A percentile compares a stretch with the other conserved stretches of the same genome.
phyloP scores from a whole-genome alignment of 225 moss, liverwort and hornwort species.

The Bryum argenteum region DNA sequence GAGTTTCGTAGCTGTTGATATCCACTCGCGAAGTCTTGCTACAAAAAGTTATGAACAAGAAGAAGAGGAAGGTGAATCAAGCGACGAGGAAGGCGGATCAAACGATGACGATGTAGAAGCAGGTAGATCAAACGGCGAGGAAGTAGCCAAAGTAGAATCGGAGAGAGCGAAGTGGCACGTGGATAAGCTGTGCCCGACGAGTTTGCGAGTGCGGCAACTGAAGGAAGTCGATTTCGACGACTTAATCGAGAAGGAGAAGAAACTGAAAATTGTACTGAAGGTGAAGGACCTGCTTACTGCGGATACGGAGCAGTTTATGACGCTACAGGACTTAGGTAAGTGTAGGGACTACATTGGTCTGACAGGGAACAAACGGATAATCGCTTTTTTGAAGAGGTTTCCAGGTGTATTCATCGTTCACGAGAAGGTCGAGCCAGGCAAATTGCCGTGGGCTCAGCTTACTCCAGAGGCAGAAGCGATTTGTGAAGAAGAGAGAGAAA shows the following conservation, averaged over 20 bases:
- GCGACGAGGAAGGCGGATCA: conserved; percentile 7
- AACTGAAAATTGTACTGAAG: conserved; percentile 71
- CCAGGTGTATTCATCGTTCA: conserved; percentile 76
- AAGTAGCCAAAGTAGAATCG: background rate
- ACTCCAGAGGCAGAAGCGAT: conserved; percentile 69
- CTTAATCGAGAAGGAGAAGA: conserved; percentile 86
- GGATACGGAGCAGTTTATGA: conserved; percentile 59
- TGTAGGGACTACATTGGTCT: conserved; percentile 70
- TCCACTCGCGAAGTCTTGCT: conserved; percentile 24
- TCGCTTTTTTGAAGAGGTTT: conserved; percentile 67
- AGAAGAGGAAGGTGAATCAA: conserved; percentile 8
- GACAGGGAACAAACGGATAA: conserved; percentile 61
- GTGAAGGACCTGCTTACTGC: conserved; percentile 77
- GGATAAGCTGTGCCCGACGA: conserved; percentile 59
- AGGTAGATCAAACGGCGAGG: conserved; percentile 14
- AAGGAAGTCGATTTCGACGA: conserved; percentile 82
- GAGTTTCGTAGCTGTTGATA: background rate
- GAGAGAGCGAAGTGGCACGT: conserved; percentile 58
- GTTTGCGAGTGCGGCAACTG: conserved; percentile 48
- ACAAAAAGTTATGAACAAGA: conserved; percentile 23
- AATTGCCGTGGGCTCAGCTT: conserved; percentile 65
- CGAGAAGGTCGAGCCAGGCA: conserved; percentile 54
- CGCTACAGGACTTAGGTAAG: conserved; percentile 74
- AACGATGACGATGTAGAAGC: conserved; percentile 5
- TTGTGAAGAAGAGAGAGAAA: conserved; percentile 62